These are phyloP conservation scores for Boletus patriciae DNA, from an alignment of 768 basidiomycete species.

Conservation along the genomic window DNA sequence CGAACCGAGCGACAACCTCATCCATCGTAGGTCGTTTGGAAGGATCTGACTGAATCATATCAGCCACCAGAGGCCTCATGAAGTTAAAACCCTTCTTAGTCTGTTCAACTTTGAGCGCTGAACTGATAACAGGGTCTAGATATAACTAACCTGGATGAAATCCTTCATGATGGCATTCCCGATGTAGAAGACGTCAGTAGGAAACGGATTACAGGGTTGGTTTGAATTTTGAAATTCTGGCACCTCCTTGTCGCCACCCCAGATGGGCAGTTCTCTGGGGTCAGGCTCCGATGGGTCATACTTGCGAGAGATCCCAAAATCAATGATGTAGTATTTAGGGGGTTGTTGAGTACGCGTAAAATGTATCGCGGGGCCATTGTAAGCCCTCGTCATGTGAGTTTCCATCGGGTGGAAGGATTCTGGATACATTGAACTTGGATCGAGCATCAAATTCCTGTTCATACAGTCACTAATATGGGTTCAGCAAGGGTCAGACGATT, in stretches of 20 bases:
- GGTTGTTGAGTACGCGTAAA: slow-evolving; percentile 33
- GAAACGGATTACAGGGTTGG: slow-evolving; percentile 39
- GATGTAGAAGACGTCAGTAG: slow-evolving; percentile 44
- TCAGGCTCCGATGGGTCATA: slow-evolving; percentile 29
- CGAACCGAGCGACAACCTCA: slow-evolving; percentile 35
- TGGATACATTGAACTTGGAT: slow-evolving; percentile 24
- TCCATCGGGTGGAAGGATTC: slow-evolving; percentile 28
- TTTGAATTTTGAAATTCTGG: slow-evolving; percentile 37
- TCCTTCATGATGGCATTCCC: slow-evolving; percentile 35
- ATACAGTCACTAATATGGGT: slow-evolving; percentile 25
- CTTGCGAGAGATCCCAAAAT: slow-evolving; percentile 37
- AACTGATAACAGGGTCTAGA: too few species aligned
- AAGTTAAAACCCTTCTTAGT: too few species aligned
- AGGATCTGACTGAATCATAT: slow-evolving; percentile 40
- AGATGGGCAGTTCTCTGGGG: slow-evolving; percentile 31
- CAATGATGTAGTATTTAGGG: slow-evolving; percentile 18
- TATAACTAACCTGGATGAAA: slow-evolving; percentile 30
- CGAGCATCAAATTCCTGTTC: slow-evolving; percentile 36
- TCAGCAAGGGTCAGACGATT: not conserved
- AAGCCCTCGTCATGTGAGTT: slow-evolving; percentile 17
- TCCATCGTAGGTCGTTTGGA: slow-evolving; percentile 38
- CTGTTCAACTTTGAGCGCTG: too few species aligned
- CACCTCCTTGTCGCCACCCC: slow-evolving; percentile 43
- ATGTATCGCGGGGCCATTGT: slow-evolving; percentile 20
- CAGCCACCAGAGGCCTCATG: not conserved